Evolutionary conservation across 2,329 filamentous ascomycete genomes (phyloP), one percentile per base, ranked within the genome.

Genomic region (Penicillium concentricum): DNA sequence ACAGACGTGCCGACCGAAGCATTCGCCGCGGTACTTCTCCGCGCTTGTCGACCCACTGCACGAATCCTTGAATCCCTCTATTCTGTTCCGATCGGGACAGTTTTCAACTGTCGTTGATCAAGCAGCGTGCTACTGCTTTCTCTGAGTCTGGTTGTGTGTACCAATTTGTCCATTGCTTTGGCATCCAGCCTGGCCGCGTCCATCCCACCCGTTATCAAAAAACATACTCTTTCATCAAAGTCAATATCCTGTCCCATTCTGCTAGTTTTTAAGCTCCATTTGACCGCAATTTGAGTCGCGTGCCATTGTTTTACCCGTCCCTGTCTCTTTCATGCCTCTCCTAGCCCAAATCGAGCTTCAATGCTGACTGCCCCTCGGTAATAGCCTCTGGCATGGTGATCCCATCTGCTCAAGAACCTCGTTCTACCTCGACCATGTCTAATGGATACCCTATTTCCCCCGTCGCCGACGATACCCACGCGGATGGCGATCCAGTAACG

Each of bases 331-430:
- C 46, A 53, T 26, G 54, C 60, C 51, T 51, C 59, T 50, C 55
- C 61, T 42, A 47, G 26, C 58, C 59, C 51, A 45, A 61, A 56
- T 68, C 51, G 63, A 69, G 66, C 64, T 69, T 67, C 75, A 77
- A 77, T 76, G 75, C 75, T 77, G 67, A 77, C 71, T 68, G 62
- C 59, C 66, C 61, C 54, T 67, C 66, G 48, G 58, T 64, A 58
- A 67, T 68, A 77, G 74, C 74, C 67, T 70, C 72, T 74, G 74
- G 74, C 73, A 74, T 76, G 75, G 75, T 76, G 75, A 72, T 76
- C 74, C 75, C 74, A 69, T 71, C 74, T 67, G 67, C 69, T 66
- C 69, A 71, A 63, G 70, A 72, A 65, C 63, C 67, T 59, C 65
- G 64, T 61, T 62, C 69, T 54, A 67, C 67, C 59, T 69, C 70